Evolutionary conservation across 495 filamentous ascomycete genomes (phyloP).

Genomic region (Podospora anserina): DNA sequence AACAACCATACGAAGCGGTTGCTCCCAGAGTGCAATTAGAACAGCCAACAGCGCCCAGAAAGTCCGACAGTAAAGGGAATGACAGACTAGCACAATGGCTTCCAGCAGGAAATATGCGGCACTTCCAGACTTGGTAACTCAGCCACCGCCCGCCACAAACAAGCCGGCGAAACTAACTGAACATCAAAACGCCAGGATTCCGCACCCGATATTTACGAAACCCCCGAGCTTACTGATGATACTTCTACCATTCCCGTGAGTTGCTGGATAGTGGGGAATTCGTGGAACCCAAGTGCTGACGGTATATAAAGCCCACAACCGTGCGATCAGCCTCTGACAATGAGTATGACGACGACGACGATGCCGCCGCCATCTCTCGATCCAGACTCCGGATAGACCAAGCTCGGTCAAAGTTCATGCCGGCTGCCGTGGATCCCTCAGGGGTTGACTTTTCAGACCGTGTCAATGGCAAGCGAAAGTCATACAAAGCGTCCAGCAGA

Average conservation of each 20-base stretch:
- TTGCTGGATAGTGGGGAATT: neutral
- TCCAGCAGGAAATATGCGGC: conserved; percentile 73
- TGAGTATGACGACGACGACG: conserved; percentile 59
- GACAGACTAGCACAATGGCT: conserved; percentile 39
- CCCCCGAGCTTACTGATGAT: conserved; percentile 85
- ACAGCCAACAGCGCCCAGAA: neutral
- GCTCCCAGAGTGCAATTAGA: neutral
- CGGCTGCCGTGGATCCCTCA: conserved; percentile 67
- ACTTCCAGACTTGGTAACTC: conserved; percentile 71
- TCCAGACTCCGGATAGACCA: conserved; percentile 68
- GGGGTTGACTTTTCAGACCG: conserved; percentile 81
- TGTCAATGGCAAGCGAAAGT: conserved; percentile 70
- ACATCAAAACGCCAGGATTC: conserved; percentile 57
- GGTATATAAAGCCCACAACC: conserved; percentile 54
- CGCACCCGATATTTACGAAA: conserved; percentile 93
- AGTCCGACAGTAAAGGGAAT: neutral
- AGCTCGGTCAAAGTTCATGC: conserved; percentile 75
- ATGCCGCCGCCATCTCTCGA: conserved; percentile 66
- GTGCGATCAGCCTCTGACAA: conserved; percentile 63
- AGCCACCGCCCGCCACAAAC: neutral
- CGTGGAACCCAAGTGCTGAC: conserved; percentile 13
- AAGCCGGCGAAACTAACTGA: conserved; percentile 11
- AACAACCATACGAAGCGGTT: neutral
- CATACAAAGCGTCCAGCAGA: conserved; percentile 70
- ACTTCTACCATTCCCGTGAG: conserved; percentile 75